A percentile compares a stretch with the other conserved stretches of the same genome.
phyloP scores from a whole-genome alignment of 140 eudicot species.

The Senecio squalidus region DNA sequence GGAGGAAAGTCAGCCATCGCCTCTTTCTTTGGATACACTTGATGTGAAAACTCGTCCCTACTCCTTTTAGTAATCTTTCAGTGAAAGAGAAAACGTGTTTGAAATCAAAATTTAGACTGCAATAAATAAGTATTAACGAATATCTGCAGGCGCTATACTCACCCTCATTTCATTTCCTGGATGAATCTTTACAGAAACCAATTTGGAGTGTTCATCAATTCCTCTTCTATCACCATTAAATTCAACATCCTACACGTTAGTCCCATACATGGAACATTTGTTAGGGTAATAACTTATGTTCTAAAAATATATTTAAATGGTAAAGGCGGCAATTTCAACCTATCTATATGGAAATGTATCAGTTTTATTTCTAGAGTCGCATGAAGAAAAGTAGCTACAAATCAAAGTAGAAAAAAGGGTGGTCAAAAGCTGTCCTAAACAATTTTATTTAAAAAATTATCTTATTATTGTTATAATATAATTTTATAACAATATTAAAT shows the following conservation, averaged over 20 bases:
- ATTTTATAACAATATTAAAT: too few species aligned
- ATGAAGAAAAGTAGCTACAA: too few species aligned
- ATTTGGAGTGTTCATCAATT: constrained; percentile 32
- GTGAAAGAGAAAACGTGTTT: neutral
- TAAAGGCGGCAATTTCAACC: neutral
- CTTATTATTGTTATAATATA: too few species aligned
- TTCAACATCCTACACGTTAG: constrained; percentile 37
- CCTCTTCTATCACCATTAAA: constrained; percentile 34
- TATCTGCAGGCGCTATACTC: constrained; percentile 25
- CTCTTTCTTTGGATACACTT: constrained; percentile 36
- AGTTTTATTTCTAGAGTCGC: neutral
- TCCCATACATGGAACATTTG: constrained; percentile 13
- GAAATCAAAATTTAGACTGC: constrained; percentile 1
- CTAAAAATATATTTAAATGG: neutral
- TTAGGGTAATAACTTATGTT: neutral
- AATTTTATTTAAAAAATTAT: too few species aligned
- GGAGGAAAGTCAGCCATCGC: constrained; percentile 25
- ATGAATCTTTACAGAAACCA: constrained; percentile 26
- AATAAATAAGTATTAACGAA: neutral
- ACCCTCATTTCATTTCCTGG: constrained; percentile 48
- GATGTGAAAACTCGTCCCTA: constrained; percentile 39
- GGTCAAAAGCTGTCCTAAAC: too few species aligned
- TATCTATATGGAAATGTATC: neutral
- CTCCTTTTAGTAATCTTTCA: constrained; percentile 44
- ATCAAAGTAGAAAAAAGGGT: too few species aligned